Conservation (phyloP, 2,329 filamentous ascomycete genomes). For the Penicillium sp. region DNA sequence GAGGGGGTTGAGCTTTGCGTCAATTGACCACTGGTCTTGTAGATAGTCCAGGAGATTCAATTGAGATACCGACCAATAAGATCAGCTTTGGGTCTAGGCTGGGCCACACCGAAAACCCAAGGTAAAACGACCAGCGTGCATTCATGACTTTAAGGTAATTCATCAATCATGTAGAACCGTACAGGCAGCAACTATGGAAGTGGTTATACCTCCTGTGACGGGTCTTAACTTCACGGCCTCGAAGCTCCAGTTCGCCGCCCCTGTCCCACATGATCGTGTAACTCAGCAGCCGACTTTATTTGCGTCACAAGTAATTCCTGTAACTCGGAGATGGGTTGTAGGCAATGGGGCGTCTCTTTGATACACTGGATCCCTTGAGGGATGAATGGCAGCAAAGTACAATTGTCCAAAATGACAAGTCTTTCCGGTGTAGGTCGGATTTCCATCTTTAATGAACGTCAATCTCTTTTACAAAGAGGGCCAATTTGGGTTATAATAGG, state of each 20-base stretch:
- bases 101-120: no score
- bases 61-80: no score
- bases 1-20: no score
- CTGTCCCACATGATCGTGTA: constrained; percentile 98
- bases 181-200: constrained; percentile 15
- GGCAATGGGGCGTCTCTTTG: constrained; percentile 74
- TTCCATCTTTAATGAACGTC: constrained; percentile 95
- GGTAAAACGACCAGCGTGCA: no score
- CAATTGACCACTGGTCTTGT: no score
- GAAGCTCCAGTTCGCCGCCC: constrained; percentile 82
- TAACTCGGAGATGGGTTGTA: constrained; percentile 81
- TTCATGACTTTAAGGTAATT: not conserved
- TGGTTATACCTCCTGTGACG: constrained; percentile 12
- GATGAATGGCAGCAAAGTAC: constrained; percentile 20
- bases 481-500: constrained; percentile 48
- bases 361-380: constrained; percentile 86
- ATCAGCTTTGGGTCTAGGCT: no score
- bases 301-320: constrained; percentile 77
- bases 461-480: constrained; percentile 88
- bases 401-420: constrained; percentile 57
- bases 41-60: no score
- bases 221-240: constrained; percentile 53
- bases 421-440: constrained; percentile 89
- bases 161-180: constrained; percentile 14
- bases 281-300: constrained; percentile 85